Conservation (phyloP, 495 filamentous ascomycete genomes). For the Penicillium simplicissimum region DNA sequence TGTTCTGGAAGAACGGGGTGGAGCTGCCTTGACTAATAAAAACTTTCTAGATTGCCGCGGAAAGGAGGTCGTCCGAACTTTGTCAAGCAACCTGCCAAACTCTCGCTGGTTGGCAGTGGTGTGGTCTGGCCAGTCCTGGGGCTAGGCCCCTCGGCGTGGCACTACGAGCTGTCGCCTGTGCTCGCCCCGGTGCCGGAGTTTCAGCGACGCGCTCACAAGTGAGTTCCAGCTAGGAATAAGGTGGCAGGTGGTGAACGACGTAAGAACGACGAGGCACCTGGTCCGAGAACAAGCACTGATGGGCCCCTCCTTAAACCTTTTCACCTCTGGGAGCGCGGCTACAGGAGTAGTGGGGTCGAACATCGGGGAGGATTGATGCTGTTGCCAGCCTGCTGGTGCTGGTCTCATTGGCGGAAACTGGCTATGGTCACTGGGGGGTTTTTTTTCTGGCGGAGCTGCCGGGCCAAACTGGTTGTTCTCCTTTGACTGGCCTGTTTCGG, state of each 20-base stretch:
- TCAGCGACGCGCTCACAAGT: not conserved
- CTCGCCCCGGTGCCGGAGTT: not conserved
- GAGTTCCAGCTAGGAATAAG: not conserved
- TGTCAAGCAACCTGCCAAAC: too few species aligned
- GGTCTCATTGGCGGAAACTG: slow-evolving; percentile 2
- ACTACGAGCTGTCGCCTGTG: not conserved
- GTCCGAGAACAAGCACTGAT: not conserved
- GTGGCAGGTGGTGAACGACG: not conserved
- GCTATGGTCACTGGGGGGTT: not conserved
- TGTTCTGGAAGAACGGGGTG: not conserved
- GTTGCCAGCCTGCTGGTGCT: not conserved
- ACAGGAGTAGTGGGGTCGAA: too few species aligned
- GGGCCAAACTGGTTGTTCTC: not conserved
- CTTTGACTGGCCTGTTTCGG: not conserved
- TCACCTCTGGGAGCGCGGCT: not conserved
- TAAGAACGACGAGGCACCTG: not conserved
- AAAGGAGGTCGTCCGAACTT: slow-evolving; percentile 5
- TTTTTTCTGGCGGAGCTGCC: not conserved
- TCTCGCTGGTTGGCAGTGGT: too few species aligned
- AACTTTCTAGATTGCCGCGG: not conserved
- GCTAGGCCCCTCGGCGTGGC: not conserved
- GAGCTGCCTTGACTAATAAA: slow-evolving; percentile 6
- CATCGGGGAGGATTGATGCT: not conserved
- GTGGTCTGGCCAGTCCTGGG: not conserved
- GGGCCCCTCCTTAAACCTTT: not conserved